phyloP scores from a whole-genome alignment of 2,329 filamentous ascomycete species.

The Periconia macrospinosa region DNA sequence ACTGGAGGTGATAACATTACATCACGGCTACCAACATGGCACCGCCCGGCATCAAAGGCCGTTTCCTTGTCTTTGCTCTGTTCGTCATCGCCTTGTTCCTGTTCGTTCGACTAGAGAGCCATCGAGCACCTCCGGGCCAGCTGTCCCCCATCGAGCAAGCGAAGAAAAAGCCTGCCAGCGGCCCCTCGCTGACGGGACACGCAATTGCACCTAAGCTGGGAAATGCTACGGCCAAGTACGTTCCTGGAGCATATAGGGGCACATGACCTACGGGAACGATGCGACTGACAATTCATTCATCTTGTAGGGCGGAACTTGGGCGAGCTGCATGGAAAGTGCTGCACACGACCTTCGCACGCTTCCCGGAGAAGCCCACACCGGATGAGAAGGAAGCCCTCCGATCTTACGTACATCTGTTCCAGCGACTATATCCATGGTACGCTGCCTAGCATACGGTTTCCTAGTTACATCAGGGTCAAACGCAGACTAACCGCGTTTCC shows the following conservation, averaged over 20 bases:
- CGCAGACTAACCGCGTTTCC: constrained; percentile 27
- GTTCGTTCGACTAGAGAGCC: constrained; percentile 62
- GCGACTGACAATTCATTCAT: constrained; percentile 20
- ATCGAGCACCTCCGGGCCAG: constrained; percentile 46
- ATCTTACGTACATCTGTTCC: constrained; percentile 65
- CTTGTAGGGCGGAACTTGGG: constrained; percentile 61
- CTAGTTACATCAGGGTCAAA: constrained; percentile 17
- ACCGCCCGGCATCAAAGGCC: constrained; percentile 30
- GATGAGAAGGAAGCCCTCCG: constrained; percentile 63
- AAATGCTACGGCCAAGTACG: constrained; percentile 73
- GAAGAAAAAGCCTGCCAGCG: constrained; percentile 18
- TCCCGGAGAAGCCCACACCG: constrained; percentile 62
- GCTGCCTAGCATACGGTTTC: constrained; percentile 18
- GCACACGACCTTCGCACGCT: constrained; percentile 68
- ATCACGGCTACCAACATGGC: constrained; percentile 27
- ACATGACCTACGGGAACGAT: constrained; percentile 9
- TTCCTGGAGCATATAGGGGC: constrained; percentile 12
- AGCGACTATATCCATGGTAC: constrained; percentile 66
- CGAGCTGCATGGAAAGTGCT: constrained; percentile 68
- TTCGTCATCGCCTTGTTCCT: constrained; percentile 60
- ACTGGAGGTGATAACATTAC: constrained; percentile 9
- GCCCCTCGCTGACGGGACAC: constrained; percentile 59
- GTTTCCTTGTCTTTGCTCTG: constrained; percentile 51
- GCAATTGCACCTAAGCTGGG: constrained; percentile 80
- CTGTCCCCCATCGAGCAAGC: constrained; percentile 18